Evolutionary conservation across 345 rosid genomes (phyloP), one percentile per base, ranked within the genome.

Genomic region (Aquilaria malaccensis): DNA sequence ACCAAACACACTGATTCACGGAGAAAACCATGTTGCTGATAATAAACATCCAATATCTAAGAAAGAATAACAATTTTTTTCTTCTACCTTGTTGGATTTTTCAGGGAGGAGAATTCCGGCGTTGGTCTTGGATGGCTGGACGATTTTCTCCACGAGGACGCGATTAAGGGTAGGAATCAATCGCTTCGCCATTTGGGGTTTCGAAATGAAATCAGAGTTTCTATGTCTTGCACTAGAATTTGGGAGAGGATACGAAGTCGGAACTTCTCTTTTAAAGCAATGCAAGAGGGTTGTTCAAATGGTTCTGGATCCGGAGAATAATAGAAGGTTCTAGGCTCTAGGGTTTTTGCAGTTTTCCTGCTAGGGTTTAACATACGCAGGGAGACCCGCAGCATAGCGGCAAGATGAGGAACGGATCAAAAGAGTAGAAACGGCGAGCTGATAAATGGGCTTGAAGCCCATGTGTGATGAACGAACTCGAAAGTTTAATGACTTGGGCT

Each of bases 51-150:
- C 14, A 50, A 14, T 2, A 0, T 45, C 14, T 14, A 14, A 10
- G 47, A 50, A 9, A 56, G 6, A 14, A 29, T 3, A 13, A 41
- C 11, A 31, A 9, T 10, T 14, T 4, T 48, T 49, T 67, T 77
- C 93, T 4, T 48, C 45, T 67, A 79, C 95, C 88, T 85, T 79
- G 59, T 74, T 45, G 64, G 97, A 71, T 64, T 75, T 78, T 77
- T 90, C 97, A 0, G 97, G 95, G 22, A 90, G 91, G 61, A 87
- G 84, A 67, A 90, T 83, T 22, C 97, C 97, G 14, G 82, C 78
- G 43, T 73, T 76, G 64, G 96, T 91, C 71, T 85, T 88, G 6
- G 97, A 75, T 30, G 96, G 97, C 70, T 87, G 94, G 57, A 81
- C 45, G 66, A 91, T 80, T 74, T 77, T 88, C 87, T 91, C 87